Base-by-base conservation (phyloP, 768 basidiomycete species). In the Chlorophyllum brunneum region DNA sequence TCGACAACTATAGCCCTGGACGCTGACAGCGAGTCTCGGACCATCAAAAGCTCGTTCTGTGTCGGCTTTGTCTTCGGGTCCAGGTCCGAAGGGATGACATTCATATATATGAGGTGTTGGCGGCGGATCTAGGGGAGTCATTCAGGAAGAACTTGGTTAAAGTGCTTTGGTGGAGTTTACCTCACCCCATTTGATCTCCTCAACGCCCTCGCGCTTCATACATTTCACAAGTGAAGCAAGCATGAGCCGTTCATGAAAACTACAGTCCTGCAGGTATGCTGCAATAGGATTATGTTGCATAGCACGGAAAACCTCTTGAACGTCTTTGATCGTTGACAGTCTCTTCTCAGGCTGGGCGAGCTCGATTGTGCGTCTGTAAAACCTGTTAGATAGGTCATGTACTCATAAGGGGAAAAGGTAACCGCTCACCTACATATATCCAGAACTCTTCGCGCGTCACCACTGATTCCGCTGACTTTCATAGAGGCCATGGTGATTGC, bases 271-370 rank as follows among this genome's bases (percentile, higher is more conserved):
- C 22, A 98, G 68, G 62, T 86, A 97, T 11, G 85, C 84, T 3
- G 91, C 88, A 0, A 86, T 92, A 2, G 94, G 94, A 58, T 88
- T 94, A 59, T 90, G 92, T 61, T 95, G 92, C 86, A 95, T 88
- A 34, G 80, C 81, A 58, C 82, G 80, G 48, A 93, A 82, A 7
- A 95, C 92, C 44, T 83, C 79, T 59, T 77, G 81, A 58, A 95
- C 83, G 51, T 95, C 89, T 16, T 77, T 78, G 0, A 80, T 80
- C 20, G 78, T 75, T 10, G 88, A 92, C 0, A 81, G 72, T 55
- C 69, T 67, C 48, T 69, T 67, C 1, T 68, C 67, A 26, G 73
- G 63, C 54, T 80, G 78, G 5, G 86, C 84, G 15, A 91, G 79
- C 65, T 95, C 94, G 5, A 94, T 90, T 0, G 90, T 85, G 0